A percentile compares a stretch with the other conserved stretches of the same genome.
Evolutionary conservation across 202 grass and related monocot species (phyloP).

Genomic region (Carex arenaria): DNA sequence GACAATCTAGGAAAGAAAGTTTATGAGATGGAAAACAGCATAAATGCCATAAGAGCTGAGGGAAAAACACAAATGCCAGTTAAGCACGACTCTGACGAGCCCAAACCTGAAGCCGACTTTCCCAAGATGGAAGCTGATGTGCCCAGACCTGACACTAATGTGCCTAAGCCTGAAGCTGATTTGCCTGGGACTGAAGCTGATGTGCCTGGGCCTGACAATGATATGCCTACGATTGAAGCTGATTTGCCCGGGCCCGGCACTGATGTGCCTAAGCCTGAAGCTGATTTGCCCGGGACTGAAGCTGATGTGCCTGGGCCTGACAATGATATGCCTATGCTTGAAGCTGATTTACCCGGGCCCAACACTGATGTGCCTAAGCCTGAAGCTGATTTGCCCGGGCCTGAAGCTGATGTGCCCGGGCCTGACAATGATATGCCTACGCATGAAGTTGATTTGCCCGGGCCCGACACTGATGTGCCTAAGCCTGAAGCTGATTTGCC

Average conservation of each 20-base stretch:
- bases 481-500: neutral
- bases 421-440: neutral
- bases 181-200: neutral
- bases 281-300: neutral
- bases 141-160: neutral
- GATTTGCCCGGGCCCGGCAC: too few species aligned
- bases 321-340: neutral
- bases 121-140: neutral
- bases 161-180: neutral
- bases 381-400: neutral
- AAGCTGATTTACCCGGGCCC: neutral
- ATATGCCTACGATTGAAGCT: too few species aligned
- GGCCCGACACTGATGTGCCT: neutral
- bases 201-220: neutral
- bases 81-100: conserved; percentile 38
- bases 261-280: neutral
- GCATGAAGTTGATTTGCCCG: neutral
- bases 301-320: neutral
- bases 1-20: conserved; percentile 79
- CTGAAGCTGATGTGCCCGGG: neutral
- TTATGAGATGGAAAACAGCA: conserved; percentile 69
- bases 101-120: conserved; percentile 7
- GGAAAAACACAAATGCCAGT: conserved; percentile 37
- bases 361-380: neutral
- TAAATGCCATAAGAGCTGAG: conserved; percentile 69